These are phyloP conservation scores for Rhodamnia argentea DNA, from an alignment of 345 rosid genomes.

Conservation along the genomic window DNA sequence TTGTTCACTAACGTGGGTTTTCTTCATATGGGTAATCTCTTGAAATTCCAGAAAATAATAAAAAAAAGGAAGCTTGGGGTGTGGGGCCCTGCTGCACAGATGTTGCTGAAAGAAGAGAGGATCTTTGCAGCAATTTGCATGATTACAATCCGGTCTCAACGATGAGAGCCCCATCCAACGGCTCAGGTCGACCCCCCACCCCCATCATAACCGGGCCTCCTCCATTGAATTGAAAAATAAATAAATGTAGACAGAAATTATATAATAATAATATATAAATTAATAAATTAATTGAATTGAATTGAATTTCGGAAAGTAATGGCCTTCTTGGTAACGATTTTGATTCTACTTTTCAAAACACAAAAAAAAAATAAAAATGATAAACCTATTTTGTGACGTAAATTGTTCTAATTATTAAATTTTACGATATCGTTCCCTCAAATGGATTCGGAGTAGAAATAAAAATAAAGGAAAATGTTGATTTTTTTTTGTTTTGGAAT, in stretches of 20 bases:
- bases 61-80: neutral
- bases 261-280: neutral
- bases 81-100: neutral
- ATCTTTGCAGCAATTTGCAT: neutral
- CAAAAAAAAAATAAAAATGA: too few species aligned
- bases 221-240: neutral
- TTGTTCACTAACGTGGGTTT: neutral
- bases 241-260: accelerated
- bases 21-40: neutral
- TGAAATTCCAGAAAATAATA: neutral
- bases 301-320: neutral
- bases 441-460: too few species aligned
- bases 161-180: neutral
- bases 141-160: neutral
- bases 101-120: neutral
- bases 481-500: too few species aligned
- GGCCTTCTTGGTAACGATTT: too few species aligned
- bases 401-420: too few species aligned
- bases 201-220: neutral
- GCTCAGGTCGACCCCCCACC: neutral
- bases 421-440: too few species aligned
- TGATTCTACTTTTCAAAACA: too few species aligned
- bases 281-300: neutral
- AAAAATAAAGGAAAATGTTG: too few species aligned
- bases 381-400: too few species aligned